Conservation (phyloP, 2,329 filamentous ascomycete species). For the Gnomoniopsis smithogilvyi region DNA sequence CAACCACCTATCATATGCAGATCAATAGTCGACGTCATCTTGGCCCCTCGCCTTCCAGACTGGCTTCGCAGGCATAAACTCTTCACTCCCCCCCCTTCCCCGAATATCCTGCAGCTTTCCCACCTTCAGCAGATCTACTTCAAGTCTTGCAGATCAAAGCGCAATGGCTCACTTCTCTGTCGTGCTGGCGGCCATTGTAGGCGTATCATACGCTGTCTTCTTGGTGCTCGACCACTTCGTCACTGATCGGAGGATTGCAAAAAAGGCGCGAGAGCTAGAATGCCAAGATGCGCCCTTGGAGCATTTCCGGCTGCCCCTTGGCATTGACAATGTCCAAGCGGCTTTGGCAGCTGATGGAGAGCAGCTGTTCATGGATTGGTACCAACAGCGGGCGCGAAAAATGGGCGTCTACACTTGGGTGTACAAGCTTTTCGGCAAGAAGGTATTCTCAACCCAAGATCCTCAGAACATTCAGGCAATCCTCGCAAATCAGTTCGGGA, state of each 20-base stretch:
- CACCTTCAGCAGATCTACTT: neutral
- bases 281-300: slow-evolving; percentile 10
- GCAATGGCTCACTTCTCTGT: slow-evolving; percentile 14
- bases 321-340: neutral
- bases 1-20: no score
- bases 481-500: slow-evolving; percentile 13
- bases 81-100: no score
- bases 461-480: slow-evolving; percentile 15
- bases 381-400: neutral
- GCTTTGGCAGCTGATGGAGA: neutral
- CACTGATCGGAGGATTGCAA: neutral
- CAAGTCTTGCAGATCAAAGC: neutral
- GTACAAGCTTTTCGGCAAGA: slow-evolving; percentile 1
- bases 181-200: slow-evolving; percentile 1
- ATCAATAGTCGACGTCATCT: neutral
- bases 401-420: slow-evolving; percentile 9
- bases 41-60: neutral
- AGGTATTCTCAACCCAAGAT: slow-evolving; percentile 4
- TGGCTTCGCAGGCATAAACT: neutral
- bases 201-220: slow-evolving; percentile 12
- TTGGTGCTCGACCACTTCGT: neutral
- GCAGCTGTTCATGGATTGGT: slow-evolving; percentile 5
- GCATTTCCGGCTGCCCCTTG: neutral
- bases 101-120: no score
- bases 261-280: slow-evolving; percentile 4